Evolutionary conservation across 2,329 filamentous ascomycete species (phyloP).

Genomic region (Botrytis medusae): DNA sequence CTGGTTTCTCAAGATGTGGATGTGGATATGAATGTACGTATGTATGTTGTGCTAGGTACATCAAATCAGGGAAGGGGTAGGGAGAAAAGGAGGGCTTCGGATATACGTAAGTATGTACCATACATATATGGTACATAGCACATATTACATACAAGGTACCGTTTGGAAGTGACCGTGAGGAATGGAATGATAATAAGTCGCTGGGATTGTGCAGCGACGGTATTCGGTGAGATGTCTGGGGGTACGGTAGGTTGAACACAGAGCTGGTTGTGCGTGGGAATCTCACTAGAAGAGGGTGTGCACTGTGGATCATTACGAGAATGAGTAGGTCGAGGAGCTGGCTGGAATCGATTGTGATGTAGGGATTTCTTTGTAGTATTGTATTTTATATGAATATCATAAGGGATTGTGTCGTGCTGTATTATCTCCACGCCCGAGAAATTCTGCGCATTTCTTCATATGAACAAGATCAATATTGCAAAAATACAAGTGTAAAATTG

Average conservation of each 20-base stretch:
- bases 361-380: background rate
- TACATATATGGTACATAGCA: background rate
- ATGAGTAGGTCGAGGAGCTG: background rate
- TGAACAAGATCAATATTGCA: background rate
- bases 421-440: too few relatives aligned
- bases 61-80: background rate
- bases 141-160: background rate
- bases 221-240: conserved; percentile 10
- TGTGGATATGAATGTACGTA: background rate
- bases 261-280: background rate
- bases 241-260: background rate
- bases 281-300: too few relatives aligned
- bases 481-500: background rate
- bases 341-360: background rate
- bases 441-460: background rate
- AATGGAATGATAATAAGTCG: background rate
- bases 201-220: background rate
- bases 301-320: background rate
- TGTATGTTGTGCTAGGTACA: background rate
- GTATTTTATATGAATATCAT: background rate
- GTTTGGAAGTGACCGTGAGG: background rate
- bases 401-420: too few relatives aligned
- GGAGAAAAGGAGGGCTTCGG: background rate
- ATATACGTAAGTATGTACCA: background rate
- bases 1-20: background rate